Conservation (phyloP, 164 flowering plant genomes). For the Liriodendron chinense region DNA sequence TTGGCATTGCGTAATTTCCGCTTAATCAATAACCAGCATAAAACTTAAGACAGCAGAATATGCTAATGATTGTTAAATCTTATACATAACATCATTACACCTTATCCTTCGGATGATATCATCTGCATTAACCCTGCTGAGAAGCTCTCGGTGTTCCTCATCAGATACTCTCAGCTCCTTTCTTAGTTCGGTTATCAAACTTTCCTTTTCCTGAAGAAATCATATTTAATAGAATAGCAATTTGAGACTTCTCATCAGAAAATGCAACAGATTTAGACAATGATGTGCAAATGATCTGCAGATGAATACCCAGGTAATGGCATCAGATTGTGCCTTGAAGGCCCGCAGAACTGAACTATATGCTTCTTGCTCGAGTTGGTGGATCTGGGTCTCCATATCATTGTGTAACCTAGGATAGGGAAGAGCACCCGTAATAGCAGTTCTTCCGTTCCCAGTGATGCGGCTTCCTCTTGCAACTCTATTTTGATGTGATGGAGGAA, state of each 20-base stretch:
- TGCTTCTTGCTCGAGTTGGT: constrained; percentile 84
- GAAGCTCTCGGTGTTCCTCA: constrained; percentile 87
- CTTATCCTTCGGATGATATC: constrained; percentile 74
- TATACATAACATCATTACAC: constrained; percentile 26
- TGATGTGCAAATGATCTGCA: neutral
- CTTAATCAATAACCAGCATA: neutral
- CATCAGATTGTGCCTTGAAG: constrained; percentile 95
- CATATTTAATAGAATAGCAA: constrained; percentile 12
- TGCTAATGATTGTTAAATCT: neutral
- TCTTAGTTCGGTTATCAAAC: constrained; percentile 84
- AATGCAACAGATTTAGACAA: neutral
- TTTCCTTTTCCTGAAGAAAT: constrained; percentile 72
- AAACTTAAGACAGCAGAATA: neutral
- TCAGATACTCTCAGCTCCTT: constrained; percentile 87
- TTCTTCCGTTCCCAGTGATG: constrained; percentile 66
- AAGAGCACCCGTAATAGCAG: constrained; percentile 42
- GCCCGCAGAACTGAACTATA: constrained; percentile 83
- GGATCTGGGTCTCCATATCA: constrained; percentile 82
- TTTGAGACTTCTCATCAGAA: constrained; percentile 7
- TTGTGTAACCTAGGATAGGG: constrained; percentile 42
- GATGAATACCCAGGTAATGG: constrained; percentile 80
- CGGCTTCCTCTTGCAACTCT: constrained; percentile 68
- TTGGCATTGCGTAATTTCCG: neutral
- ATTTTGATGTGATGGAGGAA: constrained; percentile 77
- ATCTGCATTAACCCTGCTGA: constrained; percentile 69